Percentiles rank a stretch among this genome's conserved stretches.
Evolutionary conservation across 805 yeast genomes (phyloP).

Genomic region (Clavispora carvajalis): DNA sequence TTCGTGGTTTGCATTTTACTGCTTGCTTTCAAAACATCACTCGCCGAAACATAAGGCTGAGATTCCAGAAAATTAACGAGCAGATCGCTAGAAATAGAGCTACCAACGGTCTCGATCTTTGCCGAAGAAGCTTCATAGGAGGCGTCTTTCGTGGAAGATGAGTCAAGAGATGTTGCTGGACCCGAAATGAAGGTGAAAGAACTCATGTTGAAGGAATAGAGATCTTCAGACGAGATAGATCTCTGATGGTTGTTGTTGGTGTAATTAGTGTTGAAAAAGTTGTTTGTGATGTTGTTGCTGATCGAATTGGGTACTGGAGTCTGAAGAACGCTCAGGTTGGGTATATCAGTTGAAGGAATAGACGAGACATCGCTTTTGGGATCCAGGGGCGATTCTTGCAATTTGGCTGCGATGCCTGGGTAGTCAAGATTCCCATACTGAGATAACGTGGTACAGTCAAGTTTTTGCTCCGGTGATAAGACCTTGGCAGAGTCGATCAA

Average conservation of each 20-base stretch:
- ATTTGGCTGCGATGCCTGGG: not conserved
- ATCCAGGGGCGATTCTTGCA: not conserved
- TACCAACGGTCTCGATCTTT: not conserved
- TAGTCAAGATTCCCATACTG: not conserved
- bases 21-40: conserved; percentile 9
- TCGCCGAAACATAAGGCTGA: conserved; percentile 6
- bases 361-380: not conserved
- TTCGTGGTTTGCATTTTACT: conserved; percentile 9
- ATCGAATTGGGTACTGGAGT: conserved; percentile 24
- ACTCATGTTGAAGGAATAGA: conserved; percentile 28
- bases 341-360: not conserved
- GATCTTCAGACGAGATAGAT: conserved; percentile 20
- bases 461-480: not conserved
- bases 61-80: not conserved
- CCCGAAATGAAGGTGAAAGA: conserved; percentile 30
- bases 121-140: not conserved
- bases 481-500: not conserved
- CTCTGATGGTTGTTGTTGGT: conserved; percentile 6
- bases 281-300: conserved; percentile 33
- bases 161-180: conserved; percentile 1
- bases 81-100: not conserved
- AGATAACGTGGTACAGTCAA: not conserved
- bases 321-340: conserved; percentile 16
- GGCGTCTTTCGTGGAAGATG: not conserved
- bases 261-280: conserved; percentile 28